A percentile compares a stretch with the other conserved stretches of the same genome.
phyloP scores from a whole-genome alignment of 1,284 basidiomycete genomes.

The Phellinidium pouzarii region DNA sequence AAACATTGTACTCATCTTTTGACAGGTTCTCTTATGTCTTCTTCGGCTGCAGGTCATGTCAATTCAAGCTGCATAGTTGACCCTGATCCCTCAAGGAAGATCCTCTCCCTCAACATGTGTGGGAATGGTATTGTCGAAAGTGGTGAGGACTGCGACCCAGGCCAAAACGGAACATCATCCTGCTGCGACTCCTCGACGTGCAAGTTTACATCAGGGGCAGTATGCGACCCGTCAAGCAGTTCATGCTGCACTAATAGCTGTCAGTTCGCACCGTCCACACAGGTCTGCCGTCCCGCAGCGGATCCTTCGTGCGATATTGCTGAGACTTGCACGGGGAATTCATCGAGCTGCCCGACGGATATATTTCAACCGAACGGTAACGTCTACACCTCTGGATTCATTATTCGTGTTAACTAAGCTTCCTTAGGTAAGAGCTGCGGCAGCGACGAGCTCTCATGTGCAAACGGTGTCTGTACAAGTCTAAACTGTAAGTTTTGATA shows the following conservation, averaged over 20 bases:
- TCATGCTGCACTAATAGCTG: conserved; percentile 74
- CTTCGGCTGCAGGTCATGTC: conserved; percentile 33
- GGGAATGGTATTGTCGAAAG: conserved; percentile 73
- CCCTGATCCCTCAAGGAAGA: conserved; percentile 37
- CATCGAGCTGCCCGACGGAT: conserved; percentile 70
- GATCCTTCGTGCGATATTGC: conserved; percentile 67
- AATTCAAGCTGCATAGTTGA: conserved; percentile 59
- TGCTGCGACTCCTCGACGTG: conserved; percentile 81
- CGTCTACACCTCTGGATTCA: conserved; percentile 16
- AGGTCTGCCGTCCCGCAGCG: conserved; percentile 68
- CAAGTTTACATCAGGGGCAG: conserved; percentile 64
- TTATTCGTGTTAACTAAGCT: conserved; percentile 3
- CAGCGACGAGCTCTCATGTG: conserved; percentile 60
- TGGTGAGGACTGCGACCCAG: conserved; percentile 88
- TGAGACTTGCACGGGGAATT: conserved; percentile 79
- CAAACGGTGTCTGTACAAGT: conserved; percentile 79
- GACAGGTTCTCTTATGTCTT: conserved; percentile 55
- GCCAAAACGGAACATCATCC: conserved; percentile 48
- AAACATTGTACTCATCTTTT: conserved; percentile 6
- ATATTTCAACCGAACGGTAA: conserved; percentile 61
- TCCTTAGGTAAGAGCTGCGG: conserved; percentile 57
- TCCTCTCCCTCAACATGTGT: conserved; percentile 65
- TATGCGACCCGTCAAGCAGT: conserved; percentile 77
- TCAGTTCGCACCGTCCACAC: conserved; percentile 55
- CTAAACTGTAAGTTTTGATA: conserved; percentile 46